Evolutionary conservation across 768 basidiomycete genomes (phyloP).

Genomic region (Leccinum broughii): DNA sequence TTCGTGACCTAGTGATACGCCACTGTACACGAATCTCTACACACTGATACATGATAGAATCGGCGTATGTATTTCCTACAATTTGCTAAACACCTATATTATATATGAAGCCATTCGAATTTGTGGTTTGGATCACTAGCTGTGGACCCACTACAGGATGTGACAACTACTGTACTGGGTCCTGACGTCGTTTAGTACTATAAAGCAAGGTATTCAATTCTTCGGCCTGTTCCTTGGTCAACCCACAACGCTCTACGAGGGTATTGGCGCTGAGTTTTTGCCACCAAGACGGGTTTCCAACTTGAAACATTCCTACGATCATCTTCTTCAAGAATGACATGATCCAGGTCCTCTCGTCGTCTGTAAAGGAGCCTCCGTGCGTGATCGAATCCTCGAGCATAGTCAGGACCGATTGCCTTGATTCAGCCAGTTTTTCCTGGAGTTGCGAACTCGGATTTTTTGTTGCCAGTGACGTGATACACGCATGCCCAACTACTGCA

Average conservation of each 20-base stretch:
- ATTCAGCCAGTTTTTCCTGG: slow-evolving; percentile 9
- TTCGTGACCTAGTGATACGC: slow-evolving; percentile 16
- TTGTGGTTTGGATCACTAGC: no score
- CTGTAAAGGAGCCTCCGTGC: slow-evolving; percentile 13
- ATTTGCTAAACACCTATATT: no score
- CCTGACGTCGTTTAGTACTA: no score
- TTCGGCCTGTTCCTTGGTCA: slow-evolving; percentile 10
- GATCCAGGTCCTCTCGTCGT: slow-evolving; percentile 18
- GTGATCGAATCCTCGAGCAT: slow-evolving; percentile 27
- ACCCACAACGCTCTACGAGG: slow-evolving; percentile 15
- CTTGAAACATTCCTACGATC: slow-evolving; percentile 15
- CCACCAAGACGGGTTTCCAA: slow-evolving; percentile 2
- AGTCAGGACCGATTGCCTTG: slow-evolving; percentile 15
- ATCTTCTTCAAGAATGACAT: slow-evolving; percentile 24
- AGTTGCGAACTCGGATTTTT: not conserved
- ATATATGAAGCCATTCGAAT: no score
- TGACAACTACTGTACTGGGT: not conserved
- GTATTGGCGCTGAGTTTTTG: slow-evolving; percentile 10
- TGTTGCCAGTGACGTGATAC: slow-evolving; percentile 26
- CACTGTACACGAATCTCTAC: slow-evolving; percentile 6
- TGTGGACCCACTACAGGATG: no score
- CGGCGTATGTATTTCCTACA: not conserved
- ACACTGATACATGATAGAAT: slow-evolving; percentile 7
- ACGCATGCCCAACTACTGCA: slow-evolving; percentile 28
- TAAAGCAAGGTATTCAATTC: slow-evolving; percentile 6